Percentiles rank a stretch among this genome's conserved stretches.
Evolutionary conservation across 176 grass and related monocot genomes (phyloP).

Genomic region (Carex myosuroides): DNA sequence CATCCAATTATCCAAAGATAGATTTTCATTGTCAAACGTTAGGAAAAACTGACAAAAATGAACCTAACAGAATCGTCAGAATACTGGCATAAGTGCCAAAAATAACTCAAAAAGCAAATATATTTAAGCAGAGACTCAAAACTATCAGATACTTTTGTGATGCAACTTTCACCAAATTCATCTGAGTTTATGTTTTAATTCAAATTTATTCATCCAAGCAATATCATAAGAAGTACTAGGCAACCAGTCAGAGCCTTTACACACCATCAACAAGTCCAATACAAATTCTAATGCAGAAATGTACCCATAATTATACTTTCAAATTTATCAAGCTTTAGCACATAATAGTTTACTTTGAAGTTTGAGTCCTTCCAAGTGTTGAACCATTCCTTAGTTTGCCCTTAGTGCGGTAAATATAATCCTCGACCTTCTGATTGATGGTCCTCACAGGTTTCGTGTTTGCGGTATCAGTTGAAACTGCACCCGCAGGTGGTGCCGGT

Average conservation of each 20-base stretch:
- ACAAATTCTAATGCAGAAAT: neutral
- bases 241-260: neutral
- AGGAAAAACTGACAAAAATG: neutral
- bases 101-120: neutral
- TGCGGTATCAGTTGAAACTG: neutral
- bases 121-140: neutral
- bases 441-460: neutral
- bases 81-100: neutral
- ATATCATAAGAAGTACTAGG: neutral
- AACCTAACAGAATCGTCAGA: neutral
- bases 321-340: neutral
- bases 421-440: slow-evolving; percentile 29
- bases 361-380: slow-evolving; percentile 20
- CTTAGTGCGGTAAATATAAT: slow-evolving; percentile 26
- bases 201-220: slow-evolving; percentile 2
- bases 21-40: neutral
- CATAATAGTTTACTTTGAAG: slow-evolving; percentile 4
- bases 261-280: neutral
- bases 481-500: neutral
- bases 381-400: slow-evolving; percentile 14
- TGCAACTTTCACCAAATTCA: neutral
- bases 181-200: neutral
- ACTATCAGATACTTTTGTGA: neutral
- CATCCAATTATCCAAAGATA: neutral
- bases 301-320: neutral